phyloP scores from a whole-genome alignment of 306 rosid genomes.

The Citrullus mucosospermus region DNA sequence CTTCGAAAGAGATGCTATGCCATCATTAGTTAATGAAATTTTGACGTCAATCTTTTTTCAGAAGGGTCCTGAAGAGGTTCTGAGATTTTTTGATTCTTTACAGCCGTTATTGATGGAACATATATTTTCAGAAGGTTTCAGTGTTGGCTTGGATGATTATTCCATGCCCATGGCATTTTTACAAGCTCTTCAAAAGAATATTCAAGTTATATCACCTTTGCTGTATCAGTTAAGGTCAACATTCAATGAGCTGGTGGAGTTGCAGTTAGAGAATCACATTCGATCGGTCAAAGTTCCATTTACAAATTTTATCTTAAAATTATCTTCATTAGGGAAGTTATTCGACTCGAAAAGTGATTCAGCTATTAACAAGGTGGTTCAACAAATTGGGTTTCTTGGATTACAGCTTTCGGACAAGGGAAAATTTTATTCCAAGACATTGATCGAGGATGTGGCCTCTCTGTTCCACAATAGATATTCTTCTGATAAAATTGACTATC shows the following conservation, averaged over 20 bases:
- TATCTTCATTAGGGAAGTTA: slow-evolving; percentile 55
- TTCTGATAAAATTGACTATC: slow-evolving; percentile 39
- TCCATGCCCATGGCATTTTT: slow-evolving; percentile 32
- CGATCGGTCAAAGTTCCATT: slow-evolving; percentile 38
- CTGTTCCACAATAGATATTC: slow-evolving; percentile 45
- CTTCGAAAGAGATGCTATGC: slow-evolving; percentile 30
- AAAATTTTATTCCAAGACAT: slow-evolving; percentile 62
- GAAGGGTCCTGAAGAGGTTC: slow-evolving; percentile 68
- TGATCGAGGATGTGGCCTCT: slow-evolving; percentile 63
- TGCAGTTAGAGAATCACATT: slow-evolving; percentile 56
- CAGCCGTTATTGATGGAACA: slow-evolving; percentile 92
- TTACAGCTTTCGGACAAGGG: slow-evolving; percentile 70
- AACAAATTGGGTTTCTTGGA: slow-evolving; percentile 88
- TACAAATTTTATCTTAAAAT: slow-evolving; percentile 38
- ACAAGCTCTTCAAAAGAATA: slow-evolving; percentile 25
- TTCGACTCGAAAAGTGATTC: slow-evolving; percentile 74
- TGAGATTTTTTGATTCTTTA: slow-evolving; percentile 48
- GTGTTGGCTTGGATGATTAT: slow-evolving; percentile 73
- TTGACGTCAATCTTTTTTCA: slow-evolving; percentile 69
- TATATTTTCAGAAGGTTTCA: slow-evolving; percentile 68
- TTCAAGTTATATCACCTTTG: slow-evolving; percentile 41
- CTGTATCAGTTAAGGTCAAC: slow-evolving; percentile 48
- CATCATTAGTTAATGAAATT: slow-evolving; percentile 56
- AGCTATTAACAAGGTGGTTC: slow-evolving; percentile 54
- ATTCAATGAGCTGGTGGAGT: slow-evolving; percentile 55